phyloP scores from a whole-genome alignment of 2,329 filamentous ascomycete species.

The Pseudogymnoascus sp. region DNA sequence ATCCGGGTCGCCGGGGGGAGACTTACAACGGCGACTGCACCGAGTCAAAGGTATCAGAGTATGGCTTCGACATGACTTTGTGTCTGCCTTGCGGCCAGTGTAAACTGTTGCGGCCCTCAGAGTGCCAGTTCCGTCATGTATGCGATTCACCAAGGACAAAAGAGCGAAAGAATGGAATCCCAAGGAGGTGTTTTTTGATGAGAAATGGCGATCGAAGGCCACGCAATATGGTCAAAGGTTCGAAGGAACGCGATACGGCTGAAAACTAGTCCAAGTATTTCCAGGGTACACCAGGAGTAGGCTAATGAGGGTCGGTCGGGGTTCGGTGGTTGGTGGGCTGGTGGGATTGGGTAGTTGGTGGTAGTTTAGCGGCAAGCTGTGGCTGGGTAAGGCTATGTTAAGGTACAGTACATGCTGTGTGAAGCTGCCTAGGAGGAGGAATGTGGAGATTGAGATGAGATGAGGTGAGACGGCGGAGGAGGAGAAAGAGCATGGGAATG shows the following conservation, averaged over 20 bases:
- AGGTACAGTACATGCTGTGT: neutral
- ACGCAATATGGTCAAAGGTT: constrained; percentile 3
- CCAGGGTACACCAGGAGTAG: neutral
- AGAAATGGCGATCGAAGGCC: neutral
- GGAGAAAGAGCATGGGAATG: neutral
- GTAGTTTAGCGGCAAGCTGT: neutral
- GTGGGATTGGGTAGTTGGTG: neutral
- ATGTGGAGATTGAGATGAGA: neutral
- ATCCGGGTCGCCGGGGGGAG: neutral
- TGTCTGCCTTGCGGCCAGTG: constrained; percentile 3
- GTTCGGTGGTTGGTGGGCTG: neutral
- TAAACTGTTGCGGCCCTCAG: neutral
- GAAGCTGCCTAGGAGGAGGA: neutral
- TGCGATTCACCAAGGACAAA: neutral
- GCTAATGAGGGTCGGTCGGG: neutral
- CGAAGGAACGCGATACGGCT: constrained; percentile 4
- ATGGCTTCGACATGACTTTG: constrained; percentile 25
- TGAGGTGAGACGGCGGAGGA: neutral
- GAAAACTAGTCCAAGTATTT: neutral
- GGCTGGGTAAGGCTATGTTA: constrained; percentile 4
- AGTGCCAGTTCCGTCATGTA: constrained; percentile 9
- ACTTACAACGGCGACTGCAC: constrained; percentile 23
- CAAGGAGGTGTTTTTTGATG: neutral
- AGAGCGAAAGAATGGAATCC: neutral
- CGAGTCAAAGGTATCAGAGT: constrained; percentile 23